Evolutionary conservation across 2,329 filamentous ascomycete genomes (phyloP).

Genomic region (Catunica adiposa): DNA sequence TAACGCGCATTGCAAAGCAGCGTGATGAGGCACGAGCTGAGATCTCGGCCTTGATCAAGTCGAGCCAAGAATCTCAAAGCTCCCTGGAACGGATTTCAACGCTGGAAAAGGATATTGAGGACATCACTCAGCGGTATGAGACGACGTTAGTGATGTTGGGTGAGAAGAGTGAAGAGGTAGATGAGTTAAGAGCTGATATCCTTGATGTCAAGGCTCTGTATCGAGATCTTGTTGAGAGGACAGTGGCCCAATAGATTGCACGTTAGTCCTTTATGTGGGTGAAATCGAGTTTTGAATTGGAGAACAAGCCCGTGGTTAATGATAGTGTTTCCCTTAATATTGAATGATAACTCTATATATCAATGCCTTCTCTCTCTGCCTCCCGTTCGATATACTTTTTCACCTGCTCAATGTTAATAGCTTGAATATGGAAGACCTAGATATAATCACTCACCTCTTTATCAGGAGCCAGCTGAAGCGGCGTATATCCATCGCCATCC

Average conservation of each 20-base stretch:
- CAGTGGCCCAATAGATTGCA: slow-evolving; percentile 28
- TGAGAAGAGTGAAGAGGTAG: slow-evolving; percentile 89
- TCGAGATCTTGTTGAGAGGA: slow-evolving; percentile 75
- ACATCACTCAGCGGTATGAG: slow-evolving; percentile 64
- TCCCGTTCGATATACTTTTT: slow-evolving; percentile 59
- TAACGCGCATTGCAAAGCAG: slow-evolving; percentile 63
- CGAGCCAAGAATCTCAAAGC: slow-evolving; percentile 53
- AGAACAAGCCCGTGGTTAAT: not conserved
- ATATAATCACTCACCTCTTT: slow-evolving; percentile 41
- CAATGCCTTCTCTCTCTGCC: slow-evolving; percentile 70
- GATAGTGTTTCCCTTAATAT: not conserved
- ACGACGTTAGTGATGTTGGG: slow-evolving; percentile 88
- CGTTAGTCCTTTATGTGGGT: not conserved
- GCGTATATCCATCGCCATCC: slow-evolving; percentile 51
- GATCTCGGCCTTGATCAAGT: slow-evolving; percentile 78
- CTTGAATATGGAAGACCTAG: not conserved
- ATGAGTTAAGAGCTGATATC: slow-evolving; percentile 79
- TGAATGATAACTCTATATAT: not conserved
- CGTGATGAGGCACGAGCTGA: slow-evolving; percentile 83
- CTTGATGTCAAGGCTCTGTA: slow-evolving; percentile 93
- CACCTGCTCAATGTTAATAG: slow-evolving; percentile 32
- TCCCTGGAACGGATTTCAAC: slow-evolving; percentile 43
- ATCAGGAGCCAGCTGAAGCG: slow-evolving; percentile 75
- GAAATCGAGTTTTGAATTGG: not conserved
- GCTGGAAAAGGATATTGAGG: slow-evolving; percentile 50